Evolutionary conservation across 805 yeast species (phyloP), one percentile per base, ranked within the genome.

Genomic region (Starmera amethionina): DNA sequence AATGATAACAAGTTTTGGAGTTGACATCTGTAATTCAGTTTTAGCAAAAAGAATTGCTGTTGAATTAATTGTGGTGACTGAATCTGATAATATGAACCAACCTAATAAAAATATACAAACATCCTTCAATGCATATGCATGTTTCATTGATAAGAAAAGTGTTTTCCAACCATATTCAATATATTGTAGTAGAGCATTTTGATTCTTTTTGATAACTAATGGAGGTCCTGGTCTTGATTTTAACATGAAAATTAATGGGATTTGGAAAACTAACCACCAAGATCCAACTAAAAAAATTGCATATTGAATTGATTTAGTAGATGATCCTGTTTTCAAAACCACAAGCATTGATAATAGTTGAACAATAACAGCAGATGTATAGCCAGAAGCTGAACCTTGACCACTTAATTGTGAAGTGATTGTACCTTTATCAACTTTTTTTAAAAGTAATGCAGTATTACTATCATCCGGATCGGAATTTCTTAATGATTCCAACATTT

Each of bases 41-140:
- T 78, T 77, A 3, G 93, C 85, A 61, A 83, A 83, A 32, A 83
- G 55, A 28, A 84, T 76, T 0, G 93, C 90, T 0, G 93, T 79
- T 1, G 88, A 78, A 55, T 82, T 83, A 41, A 83, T 82, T 0
- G 93, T 84, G 1, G 89, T 81, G 10, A 81, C 62, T 1, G 87
- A 78, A 52, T 84, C 94, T 16, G 85, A 75, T 3, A 83, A 65
- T 35, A 84, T 69, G 48, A 83, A 83, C 94, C 94, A 83, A 1
- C 85, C 88, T 0, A 74, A 37, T 9, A 83, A 59, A 47, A 79
- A 83, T 11, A 74, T 68, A n/a, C 74, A 64, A 15, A 84, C 83
- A 49, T 83, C 90, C 46, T 66, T 69, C 50, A 83, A 59, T 38
- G 72, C 59, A 2, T 74, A 65, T 1, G 82, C 86, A 46, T 76